Evolutionary conservation across 331 rosid species (phyloP).

Genomic region (Pyrus hybrid): DNA sequence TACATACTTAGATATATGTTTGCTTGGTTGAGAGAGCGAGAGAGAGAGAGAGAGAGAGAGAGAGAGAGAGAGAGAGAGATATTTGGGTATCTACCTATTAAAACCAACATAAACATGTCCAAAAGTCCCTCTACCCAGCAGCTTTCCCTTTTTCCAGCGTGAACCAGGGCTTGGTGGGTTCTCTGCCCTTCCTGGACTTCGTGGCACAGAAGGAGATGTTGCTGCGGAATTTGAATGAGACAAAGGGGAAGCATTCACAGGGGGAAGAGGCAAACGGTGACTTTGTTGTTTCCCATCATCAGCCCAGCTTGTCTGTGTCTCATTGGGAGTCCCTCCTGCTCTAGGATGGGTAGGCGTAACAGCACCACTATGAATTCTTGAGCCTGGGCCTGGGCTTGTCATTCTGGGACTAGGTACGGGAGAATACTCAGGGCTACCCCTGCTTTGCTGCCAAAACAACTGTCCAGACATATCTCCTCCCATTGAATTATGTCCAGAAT

Average conservation of each 20-base stretch:
- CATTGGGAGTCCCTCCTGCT: conserved; percentile 59
- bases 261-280: conserved; percentile 98
- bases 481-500: conserved; percentile 97
- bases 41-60: not conserved
- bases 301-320: conserved; percentile 61
- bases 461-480: conserved; percentile 93
- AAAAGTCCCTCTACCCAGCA: conserved; percentile 91
- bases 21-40: not conserved
- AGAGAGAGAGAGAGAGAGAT: not conserved
- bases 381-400: conserved; percentile 98
- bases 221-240: conserved; percentile 94
- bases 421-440: conserved; percentile 99
- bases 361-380: conserved; percentile 97
- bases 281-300: conserved; percentile 87
- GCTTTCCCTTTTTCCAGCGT: conserved; percentile 94
- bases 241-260: conserved; percentile 57
- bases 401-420: conserved; percentile 95
- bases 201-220: conserved; percentile 94
- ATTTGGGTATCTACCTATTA: conserved; percentile 49
- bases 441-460: conserved; percentile 89
- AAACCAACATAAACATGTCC: conserved; percentile 96
- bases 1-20: not conserved
- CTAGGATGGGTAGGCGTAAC: conserved; percentile 96
- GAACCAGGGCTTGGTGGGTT: conserved; percentile 74
- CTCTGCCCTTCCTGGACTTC: conserved; percentile 97